Evolutionary conservation across 345 rosid species (phyloP), one percentile per base, ranked within the genome.

Genomic region (Salix exigua): DNA sequence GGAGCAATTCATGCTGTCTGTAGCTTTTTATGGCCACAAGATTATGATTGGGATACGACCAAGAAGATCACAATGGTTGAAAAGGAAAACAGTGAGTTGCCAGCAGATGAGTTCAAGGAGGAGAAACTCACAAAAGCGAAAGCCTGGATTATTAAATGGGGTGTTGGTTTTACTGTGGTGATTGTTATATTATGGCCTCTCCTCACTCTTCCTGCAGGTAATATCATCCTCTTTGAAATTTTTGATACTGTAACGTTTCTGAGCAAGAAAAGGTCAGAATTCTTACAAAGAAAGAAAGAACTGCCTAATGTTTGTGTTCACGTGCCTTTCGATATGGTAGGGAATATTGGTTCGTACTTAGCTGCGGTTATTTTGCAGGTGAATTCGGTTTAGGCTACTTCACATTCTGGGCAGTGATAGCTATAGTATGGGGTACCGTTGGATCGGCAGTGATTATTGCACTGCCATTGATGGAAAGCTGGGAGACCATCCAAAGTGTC

Each of bases 71-170:
- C 95, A 60, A 79, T 78, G 85, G 98, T 94, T 5, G 98, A 92
- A 81, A 89, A 87, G 82, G 91, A 81, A 11, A 68, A 64, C 46
- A 79, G 69, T 12, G 91, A 89, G 74, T 78, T 88, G 73, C 91
- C 88, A 0, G 79, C 38, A 4, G 97, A 89, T 25, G 97, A 94
- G 86, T 85, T 89, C 74, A 83, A 88, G 79, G 97, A 92, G 71
- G 97, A 92, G 80, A 89, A 89, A 76, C 85, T 94, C 40, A 80
- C 42, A 60, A 91, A 55, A 78, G 97, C 98, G 12, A 92, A 90
- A 68, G 75, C 75, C 40, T 94, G 98, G 98, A 92, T 94, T 68
- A 79, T 90, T 14, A 94, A 86, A 82, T 91, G 98, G 97, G 97
- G 97, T 11, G 73, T 89, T 67, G 91, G 89, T 66, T 91, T 94